A percentile compares a stretch with the other conserved stretches of the same genome.
phyloP scores from a whole-genome alignment of 306 rosid genomes.

The Acacia confusa region DNA sequence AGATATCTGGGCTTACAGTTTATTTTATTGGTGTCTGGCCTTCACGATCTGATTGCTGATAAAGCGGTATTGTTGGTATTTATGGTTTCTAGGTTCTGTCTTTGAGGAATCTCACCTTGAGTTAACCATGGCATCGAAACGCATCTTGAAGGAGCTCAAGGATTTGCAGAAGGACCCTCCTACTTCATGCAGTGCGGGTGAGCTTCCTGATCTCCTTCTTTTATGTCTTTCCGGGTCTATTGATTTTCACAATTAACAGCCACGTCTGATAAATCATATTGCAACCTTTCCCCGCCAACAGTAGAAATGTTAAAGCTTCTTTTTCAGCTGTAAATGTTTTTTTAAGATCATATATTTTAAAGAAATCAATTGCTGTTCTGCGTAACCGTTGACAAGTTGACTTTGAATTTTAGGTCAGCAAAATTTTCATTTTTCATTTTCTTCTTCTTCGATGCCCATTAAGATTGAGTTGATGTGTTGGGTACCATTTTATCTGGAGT shows the following conservation, averaged over 20 bases:
- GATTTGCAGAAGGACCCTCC: conserved; percentile 95
- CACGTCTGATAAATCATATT: neutral
- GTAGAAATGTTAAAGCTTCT: neutral
- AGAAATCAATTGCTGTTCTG: neutral
- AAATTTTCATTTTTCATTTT: neutral
- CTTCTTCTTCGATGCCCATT: neutral
- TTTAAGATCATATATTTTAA: neutral
- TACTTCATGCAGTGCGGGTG: conserved; percentile 91
- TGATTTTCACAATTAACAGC: neutral
- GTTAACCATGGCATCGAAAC: conserved; percentile 70
- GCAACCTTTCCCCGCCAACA: neutral
- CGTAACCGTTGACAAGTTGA: neutral
- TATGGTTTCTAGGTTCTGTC: neutral
- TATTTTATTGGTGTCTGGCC: neutral
- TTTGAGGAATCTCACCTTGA: neutral
- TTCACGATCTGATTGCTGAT: conserved; percentile 37
- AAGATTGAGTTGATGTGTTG: neutral
- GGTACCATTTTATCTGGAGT: neutral
- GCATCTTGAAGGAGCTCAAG: conserved; percentile 86
- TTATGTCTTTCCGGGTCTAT: neutral
- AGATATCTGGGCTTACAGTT: neutral
- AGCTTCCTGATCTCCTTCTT: conserved; percentile 16
- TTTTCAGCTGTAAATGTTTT: neutral
- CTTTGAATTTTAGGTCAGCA: neutral
- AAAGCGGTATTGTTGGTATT: neutral